Evolutionary conservation across 306 rosid species (phyloP).

Genomic region (Lithocarpus polystachyus): DNA sequence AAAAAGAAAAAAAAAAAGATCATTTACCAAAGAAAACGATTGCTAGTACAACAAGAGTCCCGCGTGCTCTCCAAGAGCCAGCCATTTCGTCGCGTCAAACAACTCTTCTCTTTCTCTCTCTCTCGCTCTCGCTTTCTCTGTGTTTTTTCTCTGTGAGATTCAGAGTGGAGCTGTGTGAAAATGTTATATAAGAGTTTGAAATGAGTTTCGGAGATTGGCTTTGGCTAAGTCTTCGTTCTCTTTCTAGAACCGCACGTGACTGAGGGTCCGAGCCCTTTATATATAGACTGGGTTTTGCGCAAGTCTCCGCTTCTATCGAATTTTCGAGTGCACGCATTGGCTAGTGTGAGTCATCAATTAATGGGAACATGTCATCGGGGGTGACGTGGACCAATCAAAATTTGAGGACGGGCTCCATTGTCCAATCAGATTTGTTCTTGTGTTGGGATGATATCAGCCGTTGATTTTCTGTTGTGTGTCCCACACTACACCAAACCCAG

Average conservation of each 20-base stretch:
- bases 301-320: slow-evolving; percentile 15
- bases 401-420: neutral
- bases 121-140: neutral
- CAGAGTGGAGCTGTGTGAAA: neutral
- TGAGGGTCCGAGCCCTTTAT: neutral
- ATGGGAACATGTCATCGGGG: slow-evolving; percentile 55
- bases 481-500: neutral
- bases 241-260: slow-evolving; percentile 18
- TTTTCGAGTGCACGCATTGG: too few relatives aligned
- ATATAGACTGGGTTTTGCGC: slow-evolving; percentile 31
- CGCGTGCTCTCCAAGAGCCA: slow-evolving; percentile 64
- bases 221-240: neutral
- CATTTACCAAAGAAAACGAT: slow-evolving; percentile 63
- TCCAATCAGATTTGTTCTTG: slow-evolving; percentile 49
- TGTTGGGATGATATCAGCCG: slow-evolving; percentile 63
- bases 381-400: slow-evolving; percentile 84
- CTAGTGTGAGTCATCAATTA: slow-evolving; percentile 2
- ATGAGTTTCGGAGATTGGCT: neutral
- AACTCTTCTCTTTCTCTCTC: neutral
- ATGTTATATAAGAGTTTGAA: neutral
- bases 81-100: slow-evolving; percentile 40
- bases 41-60: slow-evolving; percentile 60
- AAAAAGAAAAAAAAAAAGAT: neutral
- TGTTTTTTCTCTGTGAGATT: neutral
- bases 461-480: slow-evolving; percentile 1